phyloP scores from a whole-genome alignment of 208 protist genomes.

The Leishmania tarentolae region DNA sequence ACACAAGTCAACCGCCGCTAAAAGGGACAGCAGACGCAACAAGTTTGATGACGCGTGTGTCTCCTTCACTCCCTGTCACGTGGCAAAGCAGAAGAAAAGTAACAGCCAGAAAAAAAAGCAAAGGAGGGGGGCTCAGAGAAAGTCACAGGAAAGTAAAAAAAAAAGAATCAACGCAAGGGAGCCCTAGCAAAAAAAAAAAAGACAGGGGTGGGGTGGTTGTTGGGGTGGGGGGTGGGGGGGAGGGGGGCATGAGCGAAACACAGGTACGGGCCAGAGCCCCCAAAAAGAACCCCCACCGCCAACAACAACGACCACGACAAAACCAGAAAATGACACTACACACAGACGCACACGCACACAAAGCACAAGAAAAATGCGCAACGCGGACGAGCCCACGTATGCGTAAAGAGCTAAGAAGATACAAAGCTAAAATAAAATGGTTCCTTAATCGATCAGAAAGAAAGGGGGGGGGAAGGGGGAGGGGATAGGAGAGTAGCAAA shows the following conservation, averaged over 20 bases:
- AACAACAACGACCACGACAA: neutral
- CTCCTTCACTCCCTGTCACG: neutral
- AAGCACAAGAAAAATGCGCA: too few relatives aligned
- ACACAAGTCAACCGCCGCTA: neutral
- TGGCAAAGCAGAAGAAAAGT: neutral
- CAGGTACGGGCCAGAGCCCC: neutral
- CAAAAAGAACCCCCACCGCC: neutral
- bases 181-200: neutral
- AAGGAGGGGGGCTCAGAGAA: neutral
- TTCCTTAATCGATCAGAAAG: neutral
- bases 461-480: conserved; percentile 1
- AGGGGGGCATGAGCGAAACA: neutral
- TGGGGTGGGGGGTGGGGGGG: too few relatives aligned
- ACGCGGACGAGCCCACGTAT: neutral
- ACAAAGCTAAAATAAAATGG: neutral
- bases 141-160: neutral
- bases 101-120: neutral
- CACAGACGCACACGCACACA: neutral
- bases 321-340: neutral
- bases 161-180: neutral
- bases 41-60: neutral
- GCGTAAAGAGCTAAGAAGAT: neutral
- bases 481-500: neutral
- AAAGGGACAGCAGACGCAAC: neutral
- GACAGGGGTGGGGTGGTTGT: too few relatives aligned